These are phyloP conservation scores for Botrytis sinoallii DNA, from an alignment of 2,329 filamentous ascomycete genomes.

Conservation along the genomic window DNA sequence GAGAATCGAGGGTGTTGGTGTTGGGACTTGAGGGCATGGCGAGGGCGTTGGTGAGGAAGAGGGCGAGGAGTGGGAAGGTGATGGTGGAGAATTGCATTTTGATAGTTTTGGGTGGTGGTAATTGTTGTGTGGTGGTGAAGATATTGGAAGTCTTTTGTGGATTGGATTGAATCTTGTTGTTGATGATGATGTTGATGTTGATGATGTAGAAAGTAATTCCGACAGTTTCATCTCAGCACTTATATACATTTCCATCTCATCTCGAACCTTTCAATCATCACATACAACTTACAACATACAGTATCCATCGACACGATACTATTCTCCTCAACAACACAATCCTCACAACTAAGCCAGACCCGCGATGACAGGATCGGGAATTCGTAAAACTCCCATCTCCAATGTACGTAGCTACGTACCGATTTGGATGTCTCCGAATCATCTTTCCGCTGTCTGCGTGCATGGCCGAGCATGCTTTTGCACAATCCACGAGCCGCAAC, in stretches of 20 bases:
- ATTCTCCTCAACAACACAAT: background rate
- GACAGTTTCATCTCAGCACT: background rate
- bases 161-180: background rate
- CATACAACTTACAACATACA: background rate
- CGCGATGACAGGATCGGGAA: background rate
- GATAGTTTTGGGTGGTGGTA: background rate
- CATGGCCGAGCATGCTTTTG: background rate
- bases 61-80: background rate
- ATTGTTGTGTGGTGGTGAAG: background rate
- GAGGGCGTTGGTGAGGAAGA: background rate
- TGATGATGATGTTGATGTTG: background rate
- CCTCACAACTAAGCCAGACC: background rate
- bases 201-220: background rate
- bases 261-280: background rate
- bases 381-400: background rate
- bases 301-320: background rate
- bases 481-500: background rate
- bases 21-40: background rate
- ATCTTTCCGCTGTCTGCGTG: background rate
- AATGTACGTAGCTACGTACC: background rate
- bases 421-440: background rate
- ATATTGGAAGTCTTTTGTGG: background rate
- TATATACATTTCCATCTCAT: background rate
- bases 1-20: background rate
- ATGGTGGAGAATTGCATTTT: slow-evolving; percentile 2